Evolutionary conservation across 2,329 filamentous ascomycete species (phyloP).

Genomic region (Rhynchosporium graminicola): DNA sequence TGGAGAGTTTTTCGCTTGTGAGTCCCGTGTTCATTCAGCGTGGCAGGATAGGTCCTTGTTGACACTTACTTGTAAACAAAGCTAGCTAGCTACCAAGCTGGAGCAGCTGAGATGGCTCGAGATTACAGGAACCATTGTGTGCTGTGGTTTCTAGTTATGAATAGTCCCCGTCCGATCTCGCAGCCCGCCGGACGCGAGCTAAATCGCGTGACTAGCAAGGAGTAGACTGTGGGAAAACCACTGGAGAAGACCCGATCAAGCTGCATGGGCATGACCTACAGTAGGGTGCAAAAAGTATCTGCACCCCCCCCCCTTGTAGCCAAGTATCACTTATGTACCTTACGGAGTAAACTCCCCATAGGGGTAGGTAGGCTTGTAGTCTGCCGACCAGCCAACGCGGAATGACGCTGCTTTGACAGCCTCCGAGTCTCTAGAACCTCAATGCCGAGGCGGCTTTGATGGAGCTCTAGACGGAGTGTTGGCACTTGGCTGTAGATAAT

Average conservation of each 20-base stretch:
- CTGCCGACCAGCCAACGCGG: background rate
- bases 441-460: background rate
- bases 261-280: background rate
- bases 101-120: no score
- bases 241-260: background rate
- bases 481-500: background rate
- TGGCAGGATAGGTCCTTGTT: no score
- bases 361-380: background rate
- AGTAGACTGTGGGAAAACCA: background rate
- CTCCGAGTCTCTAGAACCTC: background rate
- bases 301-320: no score
- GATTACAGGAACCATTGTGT: no score
- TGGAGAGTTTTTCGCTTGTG: no score
- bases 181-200: background rate
- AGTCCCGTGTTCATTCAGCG: no score
- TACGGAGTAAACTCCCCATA: background rate
- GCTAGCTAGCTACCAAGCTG: no score
- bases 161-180: no score
- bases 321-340: no score
- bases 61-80: no score
- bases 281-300: no score
- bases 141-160: no score
- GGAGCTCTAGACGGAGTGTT: background rate
- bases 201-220: background rate
- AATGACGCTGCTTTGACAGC: constrained; percentile 6